phyloP scores from a whole-genome alignment of 2,329 filamentous ascomycete species.

The Verticillium tricorpus region DNA sequence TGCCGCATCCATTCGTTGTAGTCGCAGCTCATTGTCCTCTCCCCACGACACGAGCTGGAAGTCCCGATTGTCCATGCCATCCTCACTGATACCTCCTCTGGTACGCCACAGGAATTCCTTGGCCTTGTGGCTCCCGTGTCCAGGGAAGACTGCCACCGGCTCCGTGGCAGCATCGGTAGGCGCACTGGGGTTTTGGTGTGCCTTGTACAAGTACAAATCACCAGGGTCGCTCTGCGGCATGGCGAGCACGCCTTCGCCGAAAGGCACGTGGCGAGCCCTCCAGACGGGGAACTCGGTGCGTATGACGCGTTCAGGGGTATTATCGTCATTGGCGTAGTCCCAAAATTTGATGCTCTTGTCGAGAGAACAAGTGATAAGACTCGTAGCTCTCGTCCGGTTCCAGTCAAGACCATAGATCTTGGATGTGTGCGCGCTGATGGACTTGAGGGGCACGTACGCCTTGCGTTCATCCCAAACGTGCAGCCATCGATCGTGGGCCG shows the following conservation, averaged over 20 bases:
- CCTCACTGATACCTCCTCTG: slow-evolving; percentile 61
- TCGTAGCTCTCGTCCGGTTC: slow-evolving; percentile 71
- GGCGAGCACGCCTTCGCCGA: slow-evolving; percentile 77
- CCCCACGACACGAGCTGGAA: slow-evolving; percentile 95
- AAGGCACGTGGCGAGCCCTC: slow-evolving; percentile 87
- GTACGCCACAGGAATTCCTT: slow-evolving; percentile 91
- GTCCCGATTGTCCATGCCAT: slow-evolving; percentile 75
- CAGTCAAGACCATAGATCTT: slow-evolving; percentile 96
- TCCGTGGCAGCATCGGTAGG: slow-evolving; percentile 38
- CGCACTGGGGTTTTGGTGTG: slow-evolving; percentile 42
- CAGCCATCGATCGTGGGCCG: slow-evolving; percentile 82
- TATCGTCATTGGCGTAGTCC: slow-evolving; percentile 64
- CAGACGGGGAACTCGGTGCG: slow-evolving; percentile 82
- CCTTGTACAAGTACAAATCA: slow-evolving; percentile 79
- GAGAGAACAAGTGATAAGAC: slow-evolving; percentile 81
- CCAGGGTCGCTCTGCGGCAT: slow-evolving; percentile 91
- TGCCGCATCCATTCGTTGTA: slow-evolving; percentile 67
- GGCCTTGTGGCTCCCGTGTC: slow-evolving; percentile 63
- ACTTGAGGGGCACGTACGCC: slow-evolving; percentile 71
- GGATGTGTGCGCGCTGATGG: slow-evolving; percentile 82
- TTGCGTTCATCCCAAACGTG: slow-evolving; percentile 88
- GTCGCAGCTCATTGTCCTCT: slow-evolving; percentile 73
- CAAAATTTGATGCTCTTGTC: slow-evolving; percentile 93
- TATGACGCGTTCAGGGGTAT: slow-evolving; percentile 71
- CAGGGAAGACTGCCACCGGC: slow-evolving; percentile 54